Evolutionary conservation across 1,284 basidiomycete species (phyloP).

Genomic region (Phellopilus nigrolimitatus): DNA sequence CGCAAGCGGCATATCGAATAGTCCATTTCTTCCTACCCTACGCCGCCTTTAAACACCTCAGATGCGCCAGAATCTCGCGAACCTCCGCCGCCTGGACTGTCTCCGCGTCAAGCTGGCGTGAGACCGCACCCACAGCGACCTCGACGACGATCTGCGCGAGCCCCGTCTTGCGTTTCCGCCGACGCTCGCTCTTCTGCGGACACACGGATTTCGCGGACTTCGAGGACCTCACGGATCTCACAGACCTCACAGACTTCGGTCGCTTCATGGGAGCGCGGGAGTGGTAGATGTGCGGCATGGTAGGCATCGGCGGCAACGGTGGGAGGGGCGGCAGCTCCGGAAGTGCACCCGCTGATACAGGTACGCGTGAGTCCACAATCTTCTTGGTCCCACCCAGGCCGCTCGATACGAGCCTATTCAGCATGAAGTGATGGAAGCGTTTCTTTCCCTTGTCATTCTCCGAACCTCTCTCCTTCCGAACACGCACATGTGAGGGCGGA

Average conservation of each 20-base stretch:
- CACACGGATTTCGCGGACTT: neutral
- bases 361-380: no score
- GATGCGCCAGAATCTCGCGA: slow-evolving; percentile 10
- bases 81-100: slow-evolving; percentile 14
- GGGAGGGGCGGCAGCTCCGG: neutral
- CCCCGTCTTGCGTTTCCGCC: slow-evolving; percentile 9
- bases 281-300: neutral
- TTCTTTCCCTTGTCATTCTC: neutral
- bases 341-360: neutral
- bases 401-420: neutral
- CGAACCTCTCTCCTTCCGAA: neutral
- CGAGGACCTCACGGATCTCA: neutral
- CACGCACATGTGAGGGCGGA: no score
- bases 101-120: slow-evolving; percentile 12
- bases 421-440: neutral
- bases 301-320: neutral
- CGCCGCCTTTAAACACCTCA: slow-evolving; percentile 14
- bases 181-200: neutral
- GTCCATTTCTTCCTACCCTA: neutral
- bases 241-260: neutral
- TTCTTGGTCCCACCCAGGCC: neutral
- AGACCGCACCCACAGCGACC: slow-evolving; percentile 4
- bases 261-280: neutral
- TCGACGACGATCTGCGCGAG: slow-evolving; percentile 17
- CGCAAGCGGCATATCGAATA: no score